Evolutionary conservation across 495 filamentous ascomycete species (phyloP), one percentile per base, ranked within the genome.

Genomic region (Penicillium longicatenatum): DNA sequence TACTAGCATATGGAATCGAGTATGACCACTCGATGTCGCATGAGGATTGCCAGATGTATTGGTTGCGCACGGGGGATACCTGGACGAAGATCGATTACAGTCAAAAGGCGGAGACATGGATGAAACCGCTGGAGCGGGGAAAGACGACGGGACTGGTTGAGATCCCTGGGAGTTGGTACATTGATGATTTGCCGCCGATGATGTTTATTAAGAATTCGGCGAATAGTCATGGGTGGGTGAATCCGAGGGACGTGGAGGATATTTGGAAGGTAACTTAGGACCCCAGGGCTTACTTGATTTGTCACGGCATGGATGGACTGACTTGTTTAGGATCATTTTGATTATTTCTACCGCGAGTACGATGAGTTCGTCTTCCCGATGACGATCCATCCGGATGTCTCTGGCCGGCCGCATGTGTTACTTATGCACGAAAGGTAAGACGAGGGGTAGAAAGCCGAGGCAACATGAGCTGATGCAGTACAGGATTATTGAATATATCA

Each of bases 321-420:
- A 51, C n/a, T 17, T 14, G 16, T 17, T 31, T 33, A 76, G 69
- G 84, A 87, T 52, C 86, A 89, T 57, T 89, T 88, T 54, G 85
- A 88, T 62, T 89, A 86, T 65, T 86, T 87, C 59, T 88, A 88
- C 60, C 70, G 83, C 8, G 84, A 89, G 66, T 88, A 88, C 63
- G 86, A 89, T 51, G 83, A 83, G 33, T 89, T 89, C 56, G 76
- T 87, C 55, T 90, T 89, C 59, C 86, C 86, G 0, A 87, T 89
- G 72, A 86, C 82, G 4, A 84, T 88, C 26, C 87, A 90, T 69
- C 87, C 87, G 0, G 84, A 90, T 67, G 85, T 90, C 11, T 82
- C 77, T 52, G 86, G 86, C 21, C 78, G 85, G 35, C 85, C 85
- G 5, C 85, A 89, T 67, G 86, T 87, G 14, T 67, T 89, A 45